Percentiles rank a stretch among this genome's conserved stretches.
These are phyloP conservation scores for Bisporella sp. DNA, from an alignment of 2,329 filamentous ascomycete genomes.

Conservation along the genomic window DNA sequence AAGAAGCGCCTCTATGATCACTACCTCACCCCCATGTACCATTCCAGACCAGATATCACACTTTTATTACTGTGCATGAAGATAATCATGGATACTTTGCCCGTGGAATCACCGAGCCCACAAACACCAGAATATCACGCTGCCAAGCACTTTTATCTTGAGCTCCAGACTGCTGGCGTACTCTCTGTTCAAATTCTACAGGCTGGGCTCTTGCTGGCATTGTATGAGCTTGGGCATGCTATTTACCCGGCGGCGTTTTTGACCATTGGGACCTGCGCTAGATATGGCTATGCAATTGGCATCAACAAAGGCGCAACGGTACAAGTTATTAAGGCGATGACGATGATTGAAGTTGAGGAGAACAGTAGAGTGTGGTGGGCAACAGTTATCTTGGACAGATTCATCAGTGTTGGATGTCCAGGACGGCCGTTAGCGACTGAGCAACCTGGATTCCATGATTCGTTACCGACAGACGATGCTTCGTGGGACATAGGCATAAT, in stretches of 20 bases:
- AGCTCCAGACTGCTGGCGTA: constrained; percentile 3
- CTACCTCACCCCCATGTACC: not conserved
- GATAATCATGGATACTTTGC: constrained; percentile 3
- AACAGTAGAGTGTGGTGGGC: constrained; percentile 1
- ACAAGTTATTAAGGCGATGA: not conserved
- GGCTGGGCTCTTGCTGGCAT: constrained; percentile 5
- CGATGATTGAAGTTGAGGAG: not conserved
- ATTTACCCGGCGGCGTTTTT: not conserved
- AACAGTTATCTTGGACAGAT: constrained; percentile 1
- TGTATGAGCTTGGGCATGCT: constrained; percentile 1
- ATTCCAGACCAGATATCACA: constrained; percentile 3
- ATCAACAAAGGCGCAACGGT: not conserved
- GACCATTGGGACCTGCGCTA: not conserved
- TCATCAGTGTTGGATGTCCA: not conserved
- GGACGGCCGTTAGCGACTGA: not conserved
- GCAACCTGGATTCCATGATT: not conserved
- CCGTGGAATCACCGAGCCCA: not conserved
- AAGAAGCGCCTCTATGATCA: constrained; percentile 13
- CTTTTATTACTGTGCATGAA: constrained; percentile 9
- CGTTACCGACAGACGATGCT: not conserved
- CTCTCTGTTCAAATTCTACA: constrained; percentile 7
- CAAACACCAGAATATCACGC: constrained; percentile 4
- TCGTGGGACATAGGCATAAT: not conserved
- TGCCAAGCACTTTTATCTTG: constrained; percentile 8
- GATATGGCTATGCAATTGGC: not conserved